A percentile compares a stretch with the other conserved stretches of the same genome.
phyloP scores from a whole-genome alignment of 192 early-diverging fungal genomes.

The Diversispora eburnea region DNA sequence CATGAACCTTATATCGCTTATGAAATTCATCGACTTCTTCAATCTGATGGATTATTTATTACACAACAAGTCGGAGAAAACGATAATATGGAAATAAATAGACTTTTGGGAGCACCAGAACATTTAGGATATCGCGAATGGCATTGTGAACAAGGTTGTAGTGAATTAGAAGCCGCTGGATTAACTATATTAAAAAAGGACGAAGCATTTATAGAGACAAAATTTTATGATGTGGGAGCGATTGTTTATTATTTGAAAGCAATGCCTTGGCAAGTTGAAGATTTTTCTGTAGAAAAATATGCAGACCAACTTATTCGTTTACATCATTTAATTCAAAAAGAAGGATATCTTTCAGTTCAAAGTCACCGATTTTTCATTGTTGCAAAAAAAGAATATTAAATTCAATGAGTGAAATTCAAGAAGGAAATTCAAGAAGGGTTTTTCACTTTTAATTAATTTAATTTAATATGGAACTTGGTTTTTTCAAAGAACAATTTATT shows the following conservation, averaged over 20 bases:
- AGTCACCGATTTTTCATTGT: conserved; percentile 32
- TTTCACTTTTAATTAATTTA: too few species aligned
- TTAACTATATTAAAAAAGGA: conserved; percentile 23
- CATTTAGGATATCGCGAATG: conserved; percentile 13
- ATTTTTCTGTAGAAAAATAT: conserved; percentile 36
- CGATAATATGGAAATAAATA: conserved; percentile 29
- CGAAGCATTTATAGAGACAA: conserved; percentile 23
- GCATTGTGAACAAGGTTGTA: conserved; percentile 24
- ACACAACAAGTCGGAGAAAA: conserved; percentile 36
- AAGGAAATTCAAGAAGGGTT: too few species aligned
- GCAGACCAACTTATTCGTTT: conserved; percentile 29
- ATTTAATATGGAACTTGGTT: too few species aligned
- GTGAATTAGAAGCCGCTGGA: conserved; percentile 21
- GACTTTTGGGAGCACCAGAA: conserved; percentile 31
- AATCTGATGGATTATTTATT: conserved; percentile 29
- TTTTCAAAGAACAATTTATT: too few species aligned
- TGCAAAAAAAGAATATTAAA: conserved; percentile 12
- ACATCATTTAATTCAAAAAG: conserved; percentile 31
- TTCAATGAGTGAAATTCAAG: not conserved
- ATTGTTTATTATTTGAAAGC: conserved; percentile 33
- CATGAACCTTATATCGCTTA: conserved; percentile 22
- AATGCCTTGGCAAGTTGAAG: conserved; percentile 32
- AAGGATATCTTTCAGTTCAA: conserved; percentile 29
- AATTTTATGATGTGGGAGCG: conserved; percentile 38
- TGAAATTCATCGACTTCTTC: conserved; percentile 31